Conservation (phyloP, 2,329 filamentous ascomycete genomes). For the Aureobasidium sp. region DNA sequence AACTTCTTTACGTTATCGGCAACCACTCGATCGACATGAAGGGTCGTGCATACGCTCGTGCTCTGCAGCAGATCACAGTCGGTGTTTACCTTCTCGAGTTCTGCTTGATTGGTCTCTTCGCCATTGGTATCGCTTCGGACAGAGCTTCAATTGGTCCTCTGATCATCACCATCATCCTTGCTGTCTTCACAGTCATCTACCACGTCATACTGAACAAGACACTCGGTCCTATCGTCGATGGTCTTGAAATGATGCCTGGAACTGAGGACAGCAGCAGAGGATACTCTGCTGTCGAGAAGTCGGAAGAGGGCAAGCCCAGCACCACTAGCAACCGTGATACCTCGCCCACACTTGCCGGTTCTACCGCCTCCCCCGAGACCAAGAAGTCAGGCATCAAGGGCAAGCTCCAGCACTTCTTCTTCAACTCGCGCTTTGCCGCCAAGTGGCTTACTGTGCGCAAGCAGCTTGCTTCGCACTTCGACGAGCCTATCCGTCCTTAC, state of each 20-base stretch:
- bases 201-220: constrained; percentile 30
- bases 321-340: neutral
- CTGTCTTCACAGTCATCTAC: constrained; percentile 37
- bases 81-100: constrained; percentile 43
- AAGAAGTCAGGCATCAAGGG: constrained; percentile 6
- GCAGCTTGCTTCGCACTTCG: constrained; percentile 26
- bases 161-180: constrained; percentile 35
- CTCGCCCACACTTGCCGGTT: neutral
- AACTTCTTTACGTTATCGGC: constrained; percentile 41
- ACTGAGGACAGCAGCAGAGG: constrained; percentile 26
- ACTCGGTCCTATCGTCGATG: constrained; percentile 20
- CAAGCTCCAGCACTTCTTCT: constrained; percentile 15
- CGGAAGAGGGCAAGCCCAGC: constrained; percentile 19
- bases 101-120: constrained; percentile 43
- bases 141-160: constrained; percentile 34
- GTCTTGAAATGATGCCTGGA: constrained; percentile 17
- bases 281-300: constrained; percentile 17
- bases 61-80: constrained; percentile 40
- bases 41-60: constrained; percentile 40
- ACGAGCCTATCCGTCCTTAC: constrained; percentile 24
- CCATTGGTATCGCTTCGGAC: constrained; percentile 29
- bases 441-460: constrained; percentile 4
- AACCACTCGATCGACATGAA: constrained; percentile 41
- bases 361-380: neutral
- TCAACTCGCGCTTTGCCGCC: neutral